phyloP scores from a whole-genome alignment of 208 protist genomes.

The Leishmania lainsoni region DNA sequence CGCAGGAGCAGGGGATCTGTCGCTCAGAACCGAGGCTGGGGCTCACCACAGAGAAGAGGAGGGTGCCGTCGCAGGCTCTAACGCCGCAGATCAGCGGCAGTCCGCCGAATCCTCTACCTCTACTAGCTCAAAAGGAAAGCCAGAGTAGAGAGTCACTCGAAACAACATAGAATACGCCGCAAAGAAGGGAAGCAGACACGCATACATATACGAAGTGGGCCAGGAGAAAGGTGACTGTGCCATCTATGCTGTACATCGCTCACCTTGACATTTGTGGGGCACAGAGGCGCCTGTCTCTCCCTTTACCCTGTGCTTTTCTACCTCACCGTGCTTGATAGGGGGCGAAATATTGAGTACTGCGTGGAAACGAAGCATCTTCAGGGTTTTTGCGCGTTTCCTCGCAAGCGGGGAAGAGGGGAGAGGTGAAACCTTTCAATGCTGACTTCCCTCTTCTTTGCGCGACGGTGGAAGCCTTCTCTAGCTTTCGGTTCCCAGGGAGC shows the following conservation, averaged over 20 bases:
- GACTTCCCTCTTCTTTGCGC: neutral
- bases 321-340: neutral
- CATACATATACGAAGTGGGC: neutral
- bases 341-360: neutral
- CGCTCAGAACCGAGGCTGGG: neutral
- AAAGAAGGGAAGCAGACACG: neutral
- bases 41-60: neutral
- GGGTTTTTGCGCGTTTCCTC: neutral
- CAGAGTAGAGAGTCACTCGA: neutral
- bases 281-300: neutral
- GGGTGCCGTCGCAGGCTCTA: neutral
- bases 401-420: neutral
- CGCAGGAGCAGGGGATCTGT: neutral
- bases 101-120: neutral
- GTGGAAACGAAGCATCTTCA: neutral
- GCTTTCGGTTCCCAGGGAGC: neutral
- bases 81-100: neutral
- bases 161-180: neutral
- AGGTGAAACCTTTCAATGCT: neutral
- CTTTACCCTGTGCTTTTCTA: neutral
- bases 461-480: neutral
- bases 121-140: slow-evolving; percentile 4
- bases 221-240: neutral
- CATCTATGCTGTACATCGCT: neutral
- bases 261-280: neutral